Evolutionary conservation across 2,329 filamentous ascomycete genomes (phyloP).

Genomic region (Penicillium sp.): DNA sequence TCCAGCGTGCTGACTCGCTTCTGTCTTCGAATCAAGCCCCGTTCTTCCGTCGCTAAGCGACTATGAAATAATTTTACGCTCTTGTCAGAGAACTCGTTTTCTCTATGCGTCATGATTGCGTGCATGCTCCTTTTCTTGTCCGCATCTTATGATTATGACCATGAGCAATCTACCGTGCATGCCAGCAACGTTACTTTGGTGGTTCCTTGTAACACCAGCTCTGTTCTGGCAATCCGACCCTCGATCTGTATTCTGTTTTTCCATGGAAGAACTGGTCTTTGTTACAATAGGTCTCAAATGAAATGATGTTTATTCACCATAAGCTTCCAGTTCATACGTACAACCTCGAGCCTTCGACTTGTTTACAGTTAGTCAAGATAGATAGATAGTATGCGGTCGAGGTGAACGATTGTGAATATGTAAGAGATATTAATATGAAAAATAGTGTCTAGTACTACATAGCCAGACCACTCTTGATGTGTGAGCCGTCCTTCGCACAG

Average conservation of each 20-base stretch:
- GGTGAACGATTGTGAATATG: neutral
- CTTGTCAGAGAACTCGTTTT: neutral
- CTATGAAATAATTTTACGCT: slow-evolving; percentile 18
- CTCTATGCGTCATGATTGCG: slow-evolving; percentile 1
- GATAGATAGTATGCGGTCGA: neutral
- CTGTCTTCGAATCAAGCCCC: slow-evolving; percentile 44
- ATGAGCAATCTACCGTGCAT: neutral
- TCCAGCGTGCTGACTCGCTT: slow-evolving; percentile 49
- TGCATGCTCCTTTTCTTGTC: neutral
- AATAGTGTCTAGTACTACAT: neutral
- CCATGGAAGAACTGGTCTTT: neutral
- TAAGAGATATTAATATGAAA: neutral
- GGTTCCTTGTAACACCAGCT: neutral
- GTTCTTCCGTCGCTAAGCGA: slow-evolving; percentile 38
- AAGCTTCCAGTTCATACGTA: neutral
- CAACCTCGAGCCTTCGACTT: neutral
- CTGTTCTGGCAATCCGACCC: neutral
- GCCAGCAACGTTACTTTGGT: neutral
- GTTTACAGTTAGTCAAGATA: neutral
- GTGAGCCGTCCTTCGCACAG: neutral
- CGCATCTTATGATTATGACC: slow-evolving; percentile 16
- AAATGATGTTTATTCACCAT: neutral
- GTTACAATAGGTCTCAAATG: neutral
- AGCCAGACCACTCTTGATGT: neutral
- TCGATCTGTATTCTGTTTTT: neutral